Evolutionary conservation across 768 basidiomycete species (phyloP).

Genomic region (Boletellus ananiceps): DNA sequence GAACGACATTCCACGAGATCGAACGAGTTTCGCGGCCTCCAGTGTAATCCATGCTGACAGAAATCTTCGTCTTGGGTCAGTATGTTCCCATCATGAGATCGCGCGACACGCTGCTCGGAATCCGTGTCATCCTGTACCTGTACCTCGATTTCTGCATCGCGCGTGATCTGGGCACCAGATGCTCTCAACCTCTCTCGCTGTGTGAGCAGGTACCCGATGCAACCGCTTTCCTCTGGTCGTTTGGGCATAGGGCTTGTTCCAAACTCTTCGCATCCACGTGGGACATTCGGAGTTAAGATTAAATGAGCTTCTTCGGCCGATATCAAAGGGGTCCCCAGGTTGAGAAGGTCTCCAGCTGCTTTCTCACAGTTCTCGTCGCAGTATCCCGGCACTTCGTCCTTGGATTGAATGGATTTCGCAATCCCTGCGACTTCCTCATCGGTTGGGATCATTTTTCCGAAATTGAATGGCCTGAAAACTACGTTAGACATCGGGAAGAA

Average conservation of each 20-base stretch:
- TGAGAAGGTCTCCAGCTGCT: slow-evolving; percentile 10
- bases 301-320: slow-evolving; percentile 11
- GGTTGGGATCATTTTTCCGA: slow-evolving; percentile 31
- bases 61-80: background rate
- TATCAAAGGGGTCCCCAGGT: background rate
- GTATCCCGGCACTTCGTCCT: slow-evolving; percentile 13
- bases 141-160: background rate
- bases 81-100: background rate
- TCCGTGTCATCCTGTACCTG: background rate
- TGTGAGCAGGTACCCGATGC: slow-evolving; percentile 24
- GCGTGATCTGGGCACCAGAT: background rate
- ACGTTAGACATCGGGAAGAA: slow-evolving; percentile 1
- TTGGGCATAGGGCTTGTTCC: slow-evolving; percentile 25
- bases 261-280: slow-evolving; percentile 21
- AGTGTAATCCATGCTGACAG: background rate
- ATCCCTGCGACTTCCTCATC: slow-evolving; percentile 28
- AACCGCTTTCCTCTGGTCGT: slow-evolving; percentile 8
- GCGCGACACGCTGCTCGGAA: background rate
- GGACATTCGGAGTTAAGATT: background rate
- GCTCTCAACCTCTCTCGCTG: slow-evolving; percentile 20
- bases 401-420: slow-evolving; percentile 9
- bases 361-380: slow-evolving; percentile 11
- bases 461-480: slow-evolving; percentile 44
- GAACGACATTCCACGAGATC: background rate
- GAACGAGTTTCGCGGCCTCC: background rate